These are phyloP conservation scores for Tricholoma furcatifolium DNA, from an alignment of 768 basidiomycete genomes.

Conservation along the genomic window DNA sequence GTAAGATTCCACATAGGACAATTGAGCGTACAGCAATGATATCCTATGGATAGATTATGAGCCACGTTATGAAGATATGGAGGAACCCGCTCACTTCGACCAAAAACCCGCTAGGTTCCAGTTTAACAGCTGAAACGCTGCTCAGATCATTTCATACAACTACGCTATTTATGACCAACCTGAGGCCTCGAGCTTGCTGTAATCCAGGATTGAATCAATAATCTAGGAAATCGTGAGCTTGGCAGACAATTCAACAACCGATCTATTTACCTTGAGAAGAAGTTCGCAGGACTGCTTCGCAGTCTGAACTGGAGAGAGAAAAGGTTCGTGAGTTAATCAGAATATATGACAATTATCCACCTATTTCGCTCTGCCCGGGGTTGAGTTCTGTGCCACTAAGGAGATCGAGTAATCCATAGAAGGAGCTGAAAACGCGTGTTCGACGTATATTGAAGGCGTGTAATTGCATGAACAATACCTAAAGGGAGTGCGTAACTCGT, in stretches of 20 bases:
- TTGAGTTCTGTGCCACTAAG: slow-evolving; percentile 70
- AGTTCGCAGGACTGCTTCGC: slow-evolving; percentile 79
- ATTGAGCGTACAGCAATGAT: slow-evolving; percentile 55
- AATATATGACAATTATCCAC: slow-evolving; percentile 28
- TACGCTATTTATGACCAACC: slow-evolving; percentile 33
- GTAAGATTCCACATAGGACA: background rate
- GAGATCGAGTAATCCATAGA: slow-evolving; percentile 76
- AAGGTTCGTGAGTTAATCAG: background rate
- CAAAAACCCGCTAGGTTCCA: slow-evolving; percentile 64
- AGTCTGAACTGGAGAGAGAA: slow-evolving; percentile 53
- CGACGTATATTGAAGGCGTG: slow-evolving; percentile 1
- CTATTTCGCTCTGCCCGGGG: slow-evolving; percentile 67
- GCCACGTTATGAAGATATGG: background rate
- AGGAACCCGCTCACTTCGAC: slow-evolving; percentile 47
- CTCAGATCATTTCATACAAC: slow-evolving; percentile 9
- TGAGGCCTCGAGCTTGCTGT: slow-evolving; percentile 77
- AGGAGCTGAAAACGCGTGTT: slow-evolving; percentile 44
- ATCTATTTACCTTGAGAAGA: slow-evolving; percentile 52
- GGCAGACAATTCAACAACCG: background rate
- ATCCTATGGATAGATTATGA: slow-evolving; percentile 36
- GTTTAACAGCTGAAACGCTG: slow-evolving; percentile 52
- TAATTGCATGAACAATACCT: slow-evolving; percentile 38
- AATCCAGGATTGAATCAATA: slow-evolving; percentile 77
- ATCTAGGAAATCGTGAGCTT: slow-evolving; percentile 40
- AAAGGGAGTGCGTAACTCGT: slow-evolving; percentile 76